Percentiles rank a stretch among this genome's conserved stretches.
Evolutionary conservation across 2,329 filamentous ascomycete genomes (phyloP).

Genomic region (Fusarium sp.): DNA sequence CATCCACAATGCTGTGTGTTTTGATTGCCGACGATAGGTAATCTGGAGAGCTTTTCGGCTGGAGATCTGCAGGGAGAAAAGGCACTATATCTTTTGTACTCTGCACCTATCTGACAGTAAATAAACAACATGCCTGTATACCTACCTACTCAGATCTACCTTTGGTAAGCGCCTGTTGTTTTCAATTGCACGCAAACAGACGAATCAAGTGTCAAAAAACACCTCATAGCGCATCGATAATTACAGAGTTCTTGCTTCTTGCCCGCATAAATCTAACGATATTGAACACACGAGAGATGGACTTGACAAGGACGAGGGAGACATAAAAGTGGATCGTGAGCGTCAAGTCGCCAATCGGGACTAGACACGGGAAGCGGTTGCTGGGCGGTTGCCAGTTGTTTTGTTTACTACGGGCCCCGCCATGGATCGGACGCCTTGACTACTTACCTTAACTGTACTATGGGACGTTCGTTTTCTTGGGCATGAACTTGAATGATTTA

Average conservation of each 20-base stretch:
- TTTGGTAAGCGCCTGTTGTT: background rate
- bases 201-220: background rate
- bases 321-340: constrained; percentile 27
- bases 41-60: constrained; percentile 18
- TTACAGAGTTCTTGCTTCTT: constrained; percentile 10
- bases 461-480: constrained; percentile 30
- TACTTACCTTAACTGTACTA: constrained; percentile 13
- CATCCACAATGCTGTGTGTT: constrained; percentile 22
- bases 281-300: constrained; percentile 26
- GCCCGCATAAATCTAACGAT: constrained; percentile 16
- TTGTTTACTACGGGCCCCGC: constrained; percentile 51
- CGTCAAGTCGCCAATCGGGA: constrained; percentile 40
- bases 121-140: constrained; percentile 1
- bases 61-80: constrained; percentile 14
- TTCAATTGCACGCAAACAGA: background rate
- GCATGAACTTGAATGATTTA: constrained; percentile 35
- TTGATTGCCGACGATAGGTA: constrained; percentile 10
- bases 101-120: background rate
- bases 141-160: too few relatives aligned
- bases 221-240: constrained; percentile 15
- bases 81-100: background rate
- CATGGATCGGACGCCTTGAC: constrained; percentile 10
- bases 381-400: constrained; percentile 50
- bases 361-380: constrained; percentile 41
- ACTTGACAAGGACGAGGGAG: constrained; percentile 34